Evolutionary conservation across 2,329 filamentous ascomycete genomes (phyloP).

Genomic region (Aspergillus alliaceus): DNA sequence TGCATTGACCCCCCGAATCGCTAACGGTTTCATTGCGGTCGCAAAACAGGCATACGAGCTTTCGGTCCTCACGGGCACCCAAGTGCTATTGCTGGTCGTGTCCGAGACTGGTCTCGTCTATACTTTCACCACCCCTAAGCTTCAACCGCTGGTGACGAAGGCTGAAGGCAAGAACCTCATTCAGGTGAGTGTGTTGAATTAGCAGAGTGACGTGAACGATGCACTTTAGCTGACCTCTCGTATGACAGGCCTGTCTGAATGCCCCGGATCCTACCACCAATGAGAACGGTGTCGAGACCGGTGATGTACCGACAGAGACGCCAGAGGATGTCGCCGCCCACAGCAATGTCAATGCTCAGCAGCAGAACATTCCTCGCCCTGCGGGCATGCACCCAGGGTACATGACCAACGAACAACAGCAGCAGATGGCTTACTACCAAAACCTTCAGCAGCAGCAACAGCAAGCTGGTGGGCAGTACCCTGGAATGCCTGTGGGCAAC

Average conservation of each 20-base stretch:
- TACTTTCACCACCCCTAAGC: constrained; percentile 97
- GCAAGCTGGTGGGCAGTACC: constrained; percentile 67
- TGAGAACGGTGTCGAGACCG: constrained; percentile 77
- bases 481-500: constrained; percentile 70
- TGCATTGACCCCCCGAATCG: neutral
- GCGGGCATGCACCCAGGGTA: constrained; percentile 69
- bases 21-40: constrained; percentile 19
- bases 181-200: constrained; percentile 66
- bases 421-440: constrained; percentile 79
- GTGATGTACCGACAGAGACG: constrained; percentile 73
- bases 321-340: constrained; percentile 81
- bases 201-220: neutral
- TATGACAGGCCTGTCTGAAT: constrained; percentile 86
- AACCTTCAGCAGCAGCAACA: constrained; percentile 74
- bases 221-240: neutral
- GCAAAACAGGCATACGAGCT: constrained; percentile 82
- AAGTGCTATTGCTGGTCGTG: constrained; percentile 93
- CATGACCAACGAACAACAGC: constrained; percentile 65
- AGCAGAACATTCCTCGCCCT: constrained; percentile 66
- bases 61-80: constrained; percentile 94
- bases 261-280: constrained; percentile 85
- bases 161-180: constrained; percentile 99
- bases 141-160: constrained; percentile 97
- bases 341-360: constrained; percentile 70
- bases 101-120: constrained; percentile 97